These are phyloP conservation scores for Trichophyton rubrum DNA, from an alignment of 2,329 filamentous ascomycete genomes.

Conservation along the genomic window DNA sequence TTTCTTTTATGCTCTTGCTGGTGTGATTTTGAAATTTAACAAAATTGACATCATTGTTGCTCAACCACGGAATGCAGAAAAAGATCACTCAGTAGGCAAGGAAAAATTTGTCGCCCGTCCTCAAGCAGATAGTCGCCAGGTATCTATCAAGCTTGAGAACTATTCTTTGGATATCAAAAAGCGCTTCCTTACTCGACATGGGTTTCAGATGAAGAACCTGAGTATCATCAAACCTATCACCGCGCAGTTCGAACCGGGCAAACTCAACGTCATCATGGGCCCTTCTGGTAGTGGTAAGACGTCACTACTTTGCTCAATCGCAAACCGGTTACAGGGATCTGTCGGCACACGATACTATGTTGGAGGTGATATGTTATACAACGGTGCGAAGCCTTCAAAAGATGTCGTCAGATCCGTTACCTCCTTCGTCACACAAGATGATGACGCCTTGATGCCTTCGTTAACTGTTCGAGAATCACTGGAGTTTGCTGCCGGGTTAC, in stretches of 20 bases:
- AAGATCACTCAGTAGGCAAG: slow-evolving; percentile 56
- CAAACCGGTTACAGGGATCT: slow-evolving; percentile 51
- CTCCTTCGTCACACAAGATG: slow-evolving; percentile 67
- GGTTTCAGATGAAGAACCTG: slow-evolving; percentile 21
- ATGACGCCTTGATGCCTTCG: slow-evolving; percentile 60
- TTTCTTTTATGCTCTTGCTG: slow-evolving; percentile 51
- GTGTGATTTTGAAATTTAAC: slow-evolving; percentile 50
- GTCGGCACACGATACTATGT: slow-evolving; percentile 50
- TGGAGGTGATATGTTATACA: slow-evolving; percentile 55
- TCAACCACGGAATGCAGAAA: slow-evolving; percentile 45
- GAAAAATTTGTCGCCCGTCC: slow-evolving; percentile 51
- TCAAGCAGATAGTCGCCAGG: slow-evolving; percentile 43
- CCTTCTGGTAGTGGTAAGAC: slow-evolving; percentile 69
- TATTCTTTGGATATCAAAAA: slow-evolving; percentile 56
- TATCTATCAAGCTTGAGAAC: slow-evolving; percentile 52
- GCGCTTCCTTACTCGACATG: slow-evolving; percentile 39
- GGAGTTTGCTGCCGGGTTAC: slow-evolving; percentile 55
- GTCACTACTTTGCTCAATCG: slow-evolving; percentile 60
- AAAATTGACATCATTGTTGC: slow-evolving; percentile 59
- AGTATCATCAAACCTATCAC: slow-evolving; percentile 55
- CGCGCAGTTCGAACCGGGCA: slow-evolving; percentile 53
- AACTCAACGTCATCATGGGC: slow-evolving; percentile 67
- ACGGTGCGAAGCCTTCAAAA: slow-evolving; percentile 54
- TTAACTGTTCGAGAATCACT: slow-evolving; percentile 66
- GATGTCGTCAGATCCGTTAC: slow-evolving; percentile 59